Conservation (phyloP, 2,329 filamentous ascomycete species). For the Botrytis porri region DNA sequence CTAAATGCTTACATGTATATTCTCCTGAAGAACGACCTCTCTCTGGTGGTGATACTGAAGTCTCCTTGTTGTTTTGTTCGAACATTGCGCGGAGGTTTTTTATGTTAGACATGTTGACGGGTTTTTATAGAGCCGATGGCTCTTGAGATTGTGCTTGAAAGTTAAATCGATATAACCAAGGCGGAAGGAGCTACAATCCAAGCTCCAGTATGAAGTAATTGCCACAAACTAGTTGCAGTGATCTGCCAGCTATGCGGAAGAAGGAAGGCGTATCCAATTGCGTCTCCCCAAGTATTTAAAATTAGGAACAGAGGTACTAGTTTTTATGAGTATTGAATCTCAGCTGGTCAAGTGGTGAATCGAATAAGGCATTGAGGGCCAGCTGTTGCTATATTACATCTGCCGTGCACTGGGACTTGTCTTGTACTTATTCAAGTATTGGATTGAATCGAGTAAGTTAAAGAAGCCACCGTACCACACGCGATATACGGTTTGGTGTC, state of each 20-base stretch:
- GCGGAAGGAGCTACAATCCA: constrained; percentile 6
- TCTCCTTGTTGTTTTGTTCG: constrained; percentile 69
- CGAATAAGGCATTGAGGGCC: constrained; percentile 18
- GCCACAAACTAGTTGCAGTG: constrained; percentile 8
- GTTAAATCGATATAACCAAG: constrained; percentile 12
- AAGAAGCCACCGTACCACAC: constrained; percentile 19
- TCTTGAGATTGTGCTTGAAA: constrained; percentile 12
- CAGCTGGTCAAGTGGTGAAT: constrained; percentile 17
- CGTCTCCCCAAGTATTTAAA: constrained; percentile 6
- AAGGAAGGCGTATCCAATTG: constrained; percentile 9
- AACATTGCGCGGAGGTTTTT: constrained; percentile 77
- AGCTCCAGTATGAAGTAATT: constrained; percentile 17
- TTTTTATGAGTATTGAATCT: constrained; percentile 12
- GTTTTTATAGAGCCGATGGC: constrained; percentile 19
- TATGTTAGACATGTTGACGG: constrained; percentile 33
- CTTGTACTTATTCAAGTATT: neutral
- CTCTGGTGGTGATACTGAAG: constrained; percentile 52
- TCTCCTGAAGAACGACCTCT: constrained; percentile 66
- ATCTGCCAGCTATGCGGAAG: constrained; percentile 18
- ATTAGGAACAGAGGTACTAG: neutral
- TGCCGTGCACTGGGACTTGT: constrained; percentile 6
- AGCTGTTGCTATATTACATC: constrained; percentile 12
- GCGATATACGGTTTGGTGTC: neutral
- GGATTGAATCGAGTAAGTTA: neutral
- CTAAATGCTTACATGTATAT: constrained; percentile 43